Percentiles rank a stretch among this genome's conserved stretches.
Evolutionary conservation across 148 eudicot species (phyloP).

Genomic region (Arbutus unedo): DNA sequence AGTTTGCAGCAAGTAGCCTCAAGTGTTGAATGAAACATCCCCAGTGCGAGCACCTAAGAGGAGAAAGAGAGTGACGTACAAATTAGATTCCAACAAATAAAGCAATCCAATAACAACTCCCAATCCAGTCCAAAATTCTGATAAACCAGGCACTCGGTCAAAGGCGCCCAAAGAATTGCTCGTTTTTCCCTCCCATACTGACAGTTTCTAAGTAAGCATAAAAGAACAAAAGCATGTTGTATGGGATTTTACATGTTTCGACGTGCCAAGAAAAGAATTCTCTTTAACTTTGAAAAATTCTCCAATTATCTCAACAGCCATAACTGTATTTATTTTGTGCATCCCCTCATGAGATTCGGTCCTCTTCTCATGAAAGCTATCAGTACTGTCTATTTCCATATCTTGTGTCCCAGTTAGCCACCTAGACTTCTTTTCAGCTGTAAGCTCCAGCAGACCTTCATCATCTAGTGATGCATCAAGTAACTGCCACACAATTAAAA

Average conservation of each 20-base stretch:
- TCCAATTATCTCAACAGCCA: slow-evolving; percentile 78
- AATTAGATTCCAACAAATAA: not conserved
- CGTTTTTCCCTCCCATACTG: not conserved
- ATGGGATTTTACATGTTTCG: slow-evolving; percentile 54
- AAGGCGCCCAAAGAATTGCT: not conserved
- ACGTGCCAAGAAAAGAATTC: slow-evolving; percentile 72
- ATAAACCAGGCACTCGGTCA: not conserved
- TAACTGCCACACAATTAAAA: slow-evolving; percentile 72
- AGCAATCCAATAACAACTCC: not conserved
- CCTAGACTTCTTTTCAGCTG: slow-evolving; percentile 61
- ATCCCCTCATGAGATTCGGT: slow-evolving; percentile 43
- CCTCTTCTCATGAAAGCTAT: slow-evolving; percentile 44
- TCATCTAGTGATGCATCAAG: slow-evolving; percentile 91
- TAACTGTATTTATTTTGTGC: slow-evolving; percentile 49
- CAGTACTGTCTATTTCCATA: slow-evolving; percentile 60
- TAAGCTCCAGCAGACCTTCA: slow-evolving; percentile 71
- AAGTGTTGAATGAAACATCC: slow-evolving; percentile 49
- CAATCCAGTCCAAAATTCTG: slow-evolving; percentile 1
- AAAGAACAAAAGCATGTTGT: not conserved
- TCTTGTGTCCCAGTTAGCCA: slow-evolving; percentile 60
- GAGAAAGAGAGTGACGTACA: slow-evolving; percentile 8
- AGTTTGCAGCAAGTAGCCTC: slow-evolving; percentile 57
- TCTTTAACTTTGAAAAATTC: slow-evolving; percentile 52
- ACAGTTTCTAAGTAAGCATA: slow-evolving; percentile 15
- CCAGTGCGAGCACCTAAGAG: slow-evolving; percentile 68